phyloP scores from a whole-genome alignment of 176 grass and related monocot genomes.

The Musa troglodytarum region DNA sequence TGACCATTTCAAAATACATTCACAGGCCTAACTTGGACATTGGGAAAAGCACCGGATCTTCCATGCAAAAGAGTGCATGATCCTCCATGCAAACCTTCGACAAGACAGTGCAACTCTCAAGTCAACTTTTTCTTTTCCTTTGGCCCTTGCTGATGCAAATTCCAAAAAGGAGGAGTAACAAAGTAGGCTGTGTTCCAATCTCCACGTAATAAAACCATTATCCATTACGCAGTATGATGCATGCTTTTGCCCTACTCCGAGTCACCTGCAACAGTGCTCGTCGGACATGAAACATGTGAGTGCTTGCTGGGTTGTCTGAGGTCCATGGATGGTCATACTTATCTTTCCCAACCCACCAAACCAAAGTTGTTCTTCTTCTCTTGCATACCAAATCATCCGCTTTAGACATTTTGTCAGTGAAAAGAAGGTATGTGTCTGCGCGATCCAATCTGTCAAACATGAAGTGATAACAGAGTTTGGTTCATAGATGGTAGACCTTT shows the following conservation, averaged over 20 bases:
- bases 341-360: neutral
- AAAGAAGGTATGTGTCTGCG: too few species aligned
- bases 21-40: too few species aligned
- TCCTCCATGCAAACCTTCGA: too few species aligned
- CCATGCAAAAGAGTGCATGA: too few species aligned
- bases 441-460: too few species aligned
- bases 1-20: too few species aligned
- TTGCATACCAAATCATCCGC: neutral
- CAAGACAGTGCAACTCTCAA: too few species aligned
- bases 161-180: too few species aligned
- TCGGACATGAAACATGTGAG: neutral
- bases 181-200: neutral
- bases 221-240: neutral
- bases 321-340: neutral
- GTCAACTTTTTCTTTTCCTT: neutral
- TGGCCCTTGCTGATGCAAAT: neutral
- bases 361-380: neutral
- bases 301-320: neutral
- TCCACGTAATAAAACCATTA: neutral
- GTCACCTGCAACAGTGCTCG: neutral
- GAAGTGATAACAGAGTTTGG: too few species aligned
- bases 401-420: too few species aligned
- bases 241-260: neutral
- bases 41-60: too few species aligned
- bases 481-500: too few species aligned